Evolutionary conservation across 345 rosid genomes (phyloP), one percentile per base, ranked within the genome.

Genomic region (Euphorbia tirucalli): DNA sequence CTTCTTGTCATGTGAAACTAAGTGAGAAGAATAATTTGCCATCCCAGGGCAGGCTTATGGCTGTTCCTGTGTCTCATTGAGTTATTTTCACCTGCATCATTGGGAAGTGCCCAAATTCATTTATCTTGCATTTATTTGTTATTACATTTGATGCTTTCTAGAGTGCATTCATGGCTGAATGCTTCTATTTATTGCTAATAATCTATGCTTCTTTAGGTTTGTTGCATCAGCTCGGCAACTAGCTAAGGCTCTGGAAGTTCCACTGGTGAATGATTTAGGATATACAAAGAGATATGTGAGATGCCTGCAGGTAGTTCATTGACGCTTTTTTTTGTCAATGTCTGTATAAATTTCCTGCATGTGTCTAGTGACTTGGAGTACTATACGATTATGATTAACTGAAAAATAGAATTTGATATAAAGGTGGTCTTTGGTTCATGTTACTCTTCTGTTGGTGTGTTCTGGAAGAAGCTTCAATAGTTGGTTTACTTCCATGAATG

Each of bases 271-370:
- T 82, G 99, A 96, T 85, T 88, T 96, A 67, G 99, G 99, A 50
- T 96, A 96, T 74, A 93, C 99, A 11, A 96, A 96, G 80, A 91
- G 98, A 93, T 96, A 96, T 59, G 92, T 96, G 22, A 88, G 99
- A 72, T 96, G 98, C 70, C 96, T 96, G 74, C 99, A 96, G 98
- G 99, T 96, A 67, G 77, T 50, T 68, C 48, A n/a, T 27, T 21
- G 16, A 19, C 44, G 37, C 54, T n/a, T 75, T 39, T 70, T 46
- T 41, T 65, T 43, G 60, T 54, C 16, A 21, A 21, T 58, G 15
- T 41, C 21, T 68, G 0, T 19, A 15, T 56, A 24, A 46, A 24
- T 72, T 16, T 71, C 61, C 25, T 22, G 37, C 14, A 7, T 25
- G 46, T 11, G 50, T 30, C 48, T 27, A 25, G 31, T 71, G 32